A percentile compares a stretch with the other conserved stretches of the same genome.
Evolutionary conservation across 257 asterid species (phyloP).

Genomic region (Penstemon davidsonii): DNA sequence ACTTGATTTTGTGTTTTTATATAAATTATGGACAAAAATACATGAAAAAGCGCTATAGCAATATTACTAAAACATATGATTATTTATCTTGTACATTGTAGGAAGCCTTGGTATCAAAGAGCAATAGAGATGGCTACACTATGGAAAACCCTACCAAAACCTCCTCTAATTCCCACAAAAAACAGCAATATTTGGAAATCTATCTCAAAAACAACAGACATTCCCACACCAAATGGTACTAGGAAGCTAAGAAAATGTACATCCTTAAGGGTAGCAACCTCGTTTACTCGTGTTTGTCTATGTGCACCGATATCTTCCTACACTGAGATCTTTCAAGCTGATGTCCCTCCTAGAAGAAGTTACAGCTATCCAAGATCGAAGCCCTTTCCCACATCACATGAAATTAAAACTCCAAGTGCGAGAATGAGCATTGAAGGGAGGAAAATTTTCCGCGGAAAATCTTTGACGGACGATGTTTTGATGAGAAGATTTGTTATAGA

Average conservation of each 20-base stretch:
- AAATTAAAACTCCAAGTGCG: conserved; percentile 57
- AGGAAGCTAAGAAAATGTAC: conserved; percentile 73
- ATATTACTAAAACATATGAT: not conserved
- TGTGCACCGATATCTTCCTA: conserved; percentile 87
- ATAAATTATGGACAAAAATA: not conserved
- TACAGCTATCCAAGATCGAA: conserved; percentile 70
- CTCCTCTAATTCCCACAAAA: conserved; percentile 46
- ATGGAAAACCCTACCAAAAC: conserved; percentile 59
- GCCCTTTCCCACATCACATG: conserved; percentile 34
- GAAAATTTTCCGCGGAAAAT: conserved; percentile 73
- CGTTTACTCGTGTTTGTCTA: conserved; percentile 75
- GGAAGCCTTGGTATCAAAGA: conserved; percentile 94
- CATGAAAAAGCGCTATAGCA: not conserved
- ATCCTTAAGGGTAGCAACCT: conserved; percentile 66
- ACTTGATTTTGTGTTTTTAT: not conserved
- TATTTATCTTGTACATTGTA: conserved; percentile 25
- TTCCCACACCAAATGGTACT: conserved; percentile 30
- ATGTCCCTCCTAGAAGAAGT: conserved; percentile 72
- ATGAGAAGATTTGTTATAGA: conserved; percentile 88
- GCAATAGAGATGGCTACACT: conserved; percentile 73
- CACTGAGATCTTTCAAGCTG: conserved; percentile 69
- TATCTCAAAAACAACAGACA: conserved; percentile 46
- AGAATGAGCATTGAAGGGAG: conserved; percentile 74
- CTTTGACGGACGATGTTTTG: conserved; percentile 73
- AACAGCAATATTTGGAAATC: conserved; percentile 51